phyloP scores from a whole-genome alignment of 139 green algal species.

The Coccomyxa sp. region DNA sequence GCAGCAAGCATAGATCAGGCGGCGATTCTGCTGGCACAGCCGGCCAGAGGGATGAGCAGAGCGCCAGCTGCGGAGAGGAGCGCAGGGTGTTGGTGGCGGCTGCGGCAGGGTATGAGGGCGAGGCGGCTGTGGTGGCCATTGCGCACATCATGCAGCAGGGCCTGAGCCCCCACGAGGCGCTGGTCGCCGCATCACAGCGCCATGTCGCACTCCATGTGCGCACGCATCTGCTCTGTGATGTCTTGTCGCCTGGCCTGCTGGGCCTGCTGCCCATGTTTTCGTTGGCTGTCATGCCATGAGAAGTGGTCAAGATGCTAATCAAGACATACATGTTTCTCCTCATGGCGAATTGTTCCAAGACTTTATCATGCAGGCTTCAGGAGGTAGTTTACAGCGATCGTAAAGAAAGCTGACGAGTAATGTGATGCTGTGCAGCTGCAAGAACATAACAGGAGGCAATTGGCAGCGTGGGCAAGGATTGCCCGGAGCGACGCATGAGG shows the following conservation, averaged over 20 bases:
- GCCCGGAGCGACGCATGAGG: too few relatives aligned
- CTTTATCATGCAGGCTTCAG: background rate
- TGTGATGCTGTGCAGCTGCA: background rate
- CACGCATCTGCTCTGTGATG: background rate
- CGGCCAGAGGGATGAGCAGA: too few relatives aligned
- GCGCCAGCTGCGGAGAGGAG: too few relatives aligned
- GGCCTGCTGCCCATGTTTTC: too few relatives aligned
- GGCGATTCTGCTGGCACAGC: too few relatives aligned
- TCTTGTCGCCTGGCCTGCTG: background rate
- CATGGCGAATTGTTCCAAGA: background rate
- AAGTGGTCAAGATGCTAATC: background rate
- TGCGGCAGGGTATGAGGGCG: slow-evolving; percentile 20
- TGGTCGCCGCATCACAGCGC: slow-evolving; percentile 6
- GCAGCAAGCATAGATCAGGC: too few relatives aligned
- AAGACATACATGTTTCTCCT: too few relatives aligned
- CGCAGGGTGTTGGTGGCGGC: slow-evolving; percentile 23
- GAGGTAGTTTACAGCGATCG: background rate
- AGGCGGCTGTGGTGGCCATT: slow-evolving; percentile 20
- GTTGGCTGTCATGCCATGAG: background rate
- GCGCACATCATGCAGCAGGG: slow-evolving; percentile 16
- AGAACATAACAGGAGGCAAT: background rate
- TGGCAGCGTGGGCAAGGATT: background rate
- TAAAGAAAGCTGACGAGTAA: background rate
- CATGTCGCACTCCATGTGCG: background rate
- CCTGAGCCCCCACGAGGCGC: slow-evolving; percentile 12